Conservation (phyloP, 768 basidiomycete species). For the Lactarius tabidus region DNA sequence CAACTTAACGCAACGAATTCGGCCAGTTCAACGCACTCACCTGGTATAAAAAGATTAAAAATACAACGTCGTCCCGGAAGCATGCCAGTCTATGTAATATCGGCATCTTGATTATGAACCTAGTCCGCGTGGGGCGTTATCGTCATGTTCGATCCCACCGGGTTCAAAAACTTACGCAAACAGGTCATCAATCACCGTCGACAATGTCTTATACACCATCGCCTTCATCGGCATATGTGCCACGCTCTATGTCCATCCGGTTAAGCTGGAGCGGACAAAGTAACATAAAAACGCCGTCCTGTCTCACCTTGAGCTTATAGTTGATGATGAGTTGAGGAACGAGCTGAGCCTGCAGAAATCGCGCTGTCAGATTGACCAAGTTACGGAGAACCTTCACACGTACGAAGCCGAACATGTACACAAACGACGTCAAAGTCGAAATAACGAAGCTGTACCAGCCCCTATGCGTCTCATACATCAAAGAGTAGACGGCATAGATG, state of each 20-base stretch:
- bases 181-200: slow-evolving; percentile 88
- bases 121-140: slow-evolving; percentile 31
- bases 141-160: slow-evolving; percentile 12
- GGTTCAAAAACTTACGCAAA: slow-evolving; percentile 59
- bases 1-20: slow-evolving; percentile 23
- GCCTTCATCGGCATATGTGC: slow-evolving; percentile 99
- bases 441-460: slow-evolving; percentile 98
- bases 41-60: slow-evolving; percentile 91
- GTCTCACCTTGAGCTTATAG: slow-evolving; percentile 85
- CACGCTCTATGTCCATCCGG: slow-evolving; percentile 59
- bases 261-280: slow-evolving; percentile 1
- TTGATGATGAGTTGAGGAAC: slow-evolving; percentile 91
- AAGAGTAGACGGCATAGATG: slow-evolving; percentile 74
- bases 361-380: slow-evolving; percentile 22
- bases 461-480: slow-evolving; percentile 78
- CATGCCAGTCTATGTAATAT: slow-evolving; percentile 86
- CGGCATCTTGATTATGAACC: slow-evolving; percentile 97
- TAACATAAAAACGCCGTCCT: neutral
- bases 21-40: slow-evolving; percentile 39
- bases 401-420: slow-evolving; percentile 98
- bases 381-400: slow-evolving; percentile 38
- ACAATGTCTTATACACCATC: slow-evolving; percentile 92
- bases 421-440: slow-evolving; percentile 87
- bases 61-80: slow-evolving; percentile 88
- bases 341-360: slow-evolving; percentile 63